Percentiles rank a stretch among this genome's conserved stretches.
Evolutionary conservation across 2,329 filamentous ascomycete genomes (phyloP).

Genomic region (Rhytidhysteron rufulum): DNA sequence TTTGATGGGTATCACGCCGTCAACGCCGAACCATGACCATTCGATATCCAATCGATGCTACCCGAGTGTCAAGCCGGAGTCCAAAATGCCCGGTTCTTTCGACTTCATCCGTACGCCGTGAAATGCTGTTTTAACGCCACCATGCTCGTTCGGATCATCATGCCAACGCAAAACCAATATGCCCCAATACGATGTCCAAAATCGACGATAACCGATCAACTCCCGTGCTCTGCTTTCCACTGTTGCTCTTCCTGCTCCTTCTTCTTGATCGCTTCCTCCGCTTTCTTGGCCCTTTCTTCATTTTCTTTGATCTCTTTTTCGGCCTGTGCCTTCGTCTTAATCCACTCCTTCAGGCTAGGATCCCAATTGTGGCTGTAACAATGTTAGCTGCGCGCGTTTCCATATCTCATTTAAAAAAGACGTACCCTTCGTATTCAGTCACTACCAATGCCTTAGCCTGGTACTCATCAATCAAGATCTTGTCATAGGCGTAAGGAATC

Average conservation of each 20-base stretch:
- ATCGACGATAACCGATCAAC: too few relatives aligned
- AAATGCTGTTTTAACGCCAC: too few relatives aligned
- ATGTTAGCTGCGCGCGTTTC: conserved; percentile 11
- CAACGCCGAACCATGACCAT: too few relatives aligned
- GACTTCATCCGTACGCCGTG: neutral
- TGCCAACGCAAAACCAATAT: too few relatives aligned
- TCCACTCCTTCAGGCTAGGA: conserved; percentile 56
- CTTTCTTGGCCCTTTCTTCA: neutral
- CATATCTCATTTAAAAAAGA: conserved; percentile 15
- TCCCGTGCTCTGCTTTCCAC: neutral
- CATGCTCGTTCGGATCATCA: too few relatives aligned
- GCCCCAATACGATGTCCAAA: too few relatives aligned
- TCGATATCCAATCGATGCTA: too few relatives aligned
- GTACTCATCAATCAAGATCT: conserved; percentile 64
- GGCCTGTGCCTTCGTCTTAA: conserved; percentile 36
- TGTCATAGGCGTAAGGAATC: conserved; percentile 67
- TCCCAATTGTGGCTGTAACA: conserved; percentile 57
- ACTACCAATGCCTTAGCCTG: conserved; percentile 56
- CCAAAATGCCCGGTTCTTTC: neutral
- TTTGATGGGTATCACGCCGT: too few relatives aligned
- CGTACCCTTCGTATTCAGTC: conserved; percentile 61
- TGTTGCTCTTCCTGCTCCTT: neutral
- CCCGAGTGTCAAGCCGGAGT: too few relatives aligned
- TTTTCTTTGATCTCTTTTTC: conserved; percentile 10
- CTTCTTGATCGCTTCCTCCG: neutral